A percentile compares a stretch with the other conserved stretches of the same genome.
phyloP scores from a whole-genome alignment of 768 basidiomycete genomes.

The Termitomyces sp. region DNA sequence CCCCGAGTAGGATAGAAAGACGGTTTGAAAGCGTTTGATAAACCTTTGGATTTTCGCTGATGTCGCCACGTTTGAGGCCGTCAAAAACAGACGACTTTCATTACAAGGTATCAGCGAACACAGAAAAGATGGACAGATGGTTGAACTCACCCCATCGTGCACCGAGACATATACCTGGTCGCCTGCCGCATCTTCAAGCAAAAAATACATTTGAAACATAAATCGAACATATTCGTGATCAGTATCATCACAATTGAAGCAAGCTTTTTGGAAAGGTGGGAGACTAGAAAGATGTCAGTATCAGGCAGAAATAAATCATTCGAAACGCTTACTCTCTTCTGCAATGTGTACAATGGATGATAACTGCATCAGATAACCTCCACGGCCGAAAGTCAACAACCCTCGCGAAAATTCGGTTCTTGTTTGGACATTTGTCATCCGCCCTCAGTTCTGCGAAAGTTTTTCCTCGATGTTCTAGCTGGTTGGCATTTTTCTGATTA shows the following conservation, averaged over 20 bases:
- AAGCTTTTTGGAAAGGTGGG: conserved; percentile 35
- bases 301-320: neutral
- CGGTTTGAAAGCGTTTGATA: conserved; percentile 33
- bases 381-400: conserved; percentile 55
- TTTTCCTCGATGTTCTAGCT: conserved; percentile 9
- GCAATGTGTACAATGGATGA: conserved; percentile 51
- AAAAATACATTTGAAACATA: conserved; percentile 45
- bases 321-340: conserved; percentile 36
- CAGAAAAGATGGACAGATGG: neutral
- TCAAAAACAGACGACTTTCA: conserved; percentile 41
- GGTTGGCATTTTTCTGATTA: neutral
- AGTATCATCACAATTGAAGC: conserved; percentile 50
- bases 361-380: conserved; percentile 41
- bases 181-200: conserved; percentile 47
- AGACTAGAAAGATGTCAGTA: conserved; percentile 31
- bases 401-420: conserved; percentile 43
- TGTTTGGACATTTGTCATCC: conserved; percentile 27
- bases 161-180: conserved; percentile 41
- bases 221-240: conserved; percentile 46
- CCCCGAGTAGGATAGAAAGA: conserved; percentile 44
- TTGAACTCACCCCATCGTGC: conserved; percentile 37
- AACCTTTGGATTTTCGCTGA: conserved; percentile 35
- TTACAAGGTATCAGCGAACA: neutral
- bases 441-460: conserved; percentile 35
- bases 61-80: conserved; percentile 39